Base-by-base conservation (phyloP, 768 basidiomycete genomes). In the Agrocybe pediades region DNA sequence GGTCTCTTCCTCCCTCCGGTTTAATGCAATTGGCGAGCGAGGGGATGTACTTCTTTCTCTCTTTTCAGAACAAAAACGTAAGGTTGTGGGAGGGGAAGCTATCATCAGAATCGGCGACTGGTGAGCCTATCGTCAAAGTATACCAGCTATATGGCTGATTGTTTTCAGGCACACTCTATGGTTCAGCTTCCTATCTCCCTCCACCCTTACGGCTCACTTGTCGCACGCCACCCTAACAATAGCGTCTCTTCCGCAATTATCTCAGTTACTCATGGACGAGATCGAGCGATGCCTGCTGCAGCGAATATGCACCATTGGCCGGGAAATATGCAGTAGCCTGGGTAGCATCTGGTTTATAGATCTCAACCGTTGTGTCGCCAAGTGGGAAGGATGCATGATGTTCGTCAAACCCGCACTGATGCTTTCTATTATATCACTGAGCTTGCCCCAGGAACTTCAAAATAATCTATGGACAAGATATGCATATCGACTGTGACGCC, bases 341-440 rank as follows among this genome's bases (percentile, higher is more conserved):
- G 84, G 84, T 41, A 86, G 85, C 13, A 85, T 83, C 2, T 93
- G 90, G 90, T 88, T 92, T 57, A 83, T 92, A 21, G 90, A 93
- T 60, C 65, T 82, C 41, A 79, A 87, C 50, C 82, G 83, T 52
- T 85, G 85, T 41, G 81, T 92, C 20, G 90, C 88, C 6, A 77
- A 88, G 62, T 92, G 90, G 90, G 90, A 91, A 58, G 87, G 88
- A 2, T 85, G 81, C 57, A 83, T 86, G 17, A 57, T 91, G 90
- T 91, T 62, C 67, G 89, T 80, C 24, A 49, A n/a, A 5, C 27
- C 41, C 27, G 43, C 17, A n/a, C 11, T 6, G 3, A 20, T 20
- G n/a, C 27, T 15, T 30, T 2, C 8, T 6, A 9, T 36, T 17
- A 11, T 13, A 9, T 48, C 45, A 21, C 52, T 41, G 9, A 49